phyloP scores from a whole-genome alignment of 2,329 filamentous ascomycete genomes.

The Achaetomium macrosporum region DNA sequence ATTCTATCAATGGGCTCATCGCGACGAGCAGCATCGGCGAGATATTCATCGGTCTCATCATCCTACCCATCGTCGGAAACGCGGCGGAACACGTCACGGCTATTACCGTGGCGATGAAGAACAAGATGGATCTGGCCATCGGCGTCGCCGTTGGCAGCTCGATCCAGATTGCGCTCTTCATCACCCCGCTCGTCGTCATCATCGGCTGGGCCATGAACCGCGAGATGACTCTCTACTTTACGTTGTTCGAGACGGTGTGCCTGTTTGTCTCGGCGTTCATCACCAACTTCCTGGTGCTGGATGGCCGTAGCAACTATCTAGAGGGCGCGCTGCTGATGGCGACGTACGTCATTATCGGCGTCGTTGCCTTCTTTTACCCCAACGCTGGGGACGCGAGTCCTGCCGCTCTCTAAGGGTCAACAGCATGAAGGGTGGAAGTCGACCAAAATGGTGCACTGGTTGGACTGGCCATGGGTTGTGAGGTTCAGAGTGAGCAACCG shows the following conservation, averaged over 20 bases:
- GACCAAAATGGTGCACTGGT: background rate
- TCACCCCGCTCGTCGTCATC: constrained; percentile 64
- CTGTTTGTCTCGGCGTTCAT: constrained; percentile 80
- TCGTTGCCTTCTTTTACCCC: constrained; percentile 64
- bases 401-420: constrained; percentile 9
- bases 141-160: constrained; percentile 65
- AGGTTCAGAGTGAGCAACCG: no score
- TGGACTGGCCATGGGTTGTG: background rate
- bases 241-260: constrained; percentile 81
- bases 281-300: constrained; percentile 80
- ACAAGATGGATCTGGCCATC: constrained; percentile 71
- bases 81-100: constrained; percentile 69
- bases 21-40: constrained; percentile 51
- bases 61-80: constrained; percentile 68
- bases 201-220: constrained; percentile 64
- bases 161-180: constrained; percentile 67
- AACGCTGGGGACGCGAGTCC: constrained; percentile 23
- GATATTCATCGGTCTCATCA: constrained; percentile 65
- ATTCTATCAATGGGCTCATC: constrained; percentile 60
- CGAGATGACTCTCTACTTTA: constrained; percentile 78
- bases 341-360: constrained; percentile 61
- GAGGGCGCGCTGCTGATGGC: constrained; percentile 67
- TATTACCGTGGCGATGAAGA: constrained; percentile 64
- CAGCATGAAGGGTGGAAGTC: background rate
- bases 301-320: constrained; percentile 80